Evolutionary conservation across 192 early-diverging fungal genomes (phyloP).

Genomic region (Entomortierella beljakovae): DNA sequence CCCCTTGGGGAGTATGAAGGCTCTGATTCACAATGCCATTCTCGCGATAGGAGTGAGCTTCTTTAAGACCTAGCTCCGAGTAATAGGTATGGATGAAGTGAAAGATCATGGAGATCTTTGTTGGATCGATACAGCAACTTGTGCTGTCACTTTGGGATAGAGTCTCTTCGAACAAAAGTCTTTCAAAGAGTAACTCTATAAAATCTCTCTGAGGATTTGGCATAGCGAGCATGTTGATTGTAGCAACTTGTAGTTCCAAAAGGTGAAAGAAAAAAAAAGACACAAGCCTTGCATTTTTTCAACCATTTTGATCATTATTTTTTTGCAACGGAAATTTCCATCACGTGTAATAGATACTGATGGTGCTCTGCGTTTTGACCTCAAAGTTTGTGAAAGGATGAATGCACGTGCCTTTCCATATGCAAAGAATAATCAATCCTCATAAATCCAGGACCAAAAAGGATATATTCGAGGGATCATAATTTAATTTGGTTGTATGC

Average conservation of each 20-base stretch:
- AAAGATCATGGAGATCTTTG: background rate
- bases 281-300: too few species aligned
- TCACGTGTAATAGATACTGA: too few species aligned
- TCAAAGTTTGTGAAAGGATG: too few species aligned
- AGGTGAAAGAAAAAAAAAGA: background rate
- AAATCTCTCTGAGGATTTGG: background rate
- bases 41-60: background rate
- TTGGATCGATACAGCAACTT: background rate
- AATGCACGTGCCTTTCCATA: too few species aligned
- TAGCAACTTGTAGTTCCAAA: background rate
- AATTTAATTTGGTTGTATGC: too few species aligned
- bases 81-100: constrained; percentile 7
- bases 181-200: constrained; percentile 9
- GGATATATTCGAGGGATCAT: too few species aligned
- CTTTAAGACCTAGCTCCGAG: background rate
- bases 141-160: background rate
- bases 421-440: too few species aligned
- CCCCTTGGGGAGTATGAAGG: background rate
- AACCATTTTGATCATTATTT: too few species aligned
- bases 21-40: background rate
- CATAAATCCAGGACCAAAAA: too few species aligned
- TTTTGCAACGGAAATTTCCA: too few species aligned
- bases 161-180: background rate
- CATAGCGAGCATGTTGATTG: background rate
- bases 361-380: too few species aligned